Evolutionary conservation across 2,329 filamentous ascomycete species (phyloP).

Genomic region (Talaromyces marneffei): DNA sequence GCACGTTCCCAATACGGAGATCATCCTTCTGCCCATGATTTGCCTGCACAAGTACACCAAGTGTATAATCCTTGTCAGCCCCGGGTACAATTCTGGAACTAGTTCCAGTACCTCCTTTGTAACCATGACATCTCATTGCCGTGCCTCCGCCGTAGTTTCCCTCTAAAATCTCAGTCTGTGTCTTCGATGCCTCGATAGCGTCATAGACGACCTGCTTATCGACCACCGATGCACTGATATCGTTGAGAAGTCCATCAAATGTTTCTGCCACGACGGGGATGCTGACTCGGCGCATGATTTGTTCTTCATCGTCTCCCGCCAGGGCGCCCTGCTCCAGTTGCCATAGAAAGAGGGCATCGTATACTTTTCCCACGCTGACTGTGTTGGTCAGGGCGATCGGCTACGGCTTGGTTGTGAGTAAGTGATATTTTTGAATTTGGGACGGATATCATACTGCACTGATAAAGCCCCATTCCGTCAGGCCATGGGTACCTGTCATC

Average conservation of each 20-base stretch:
- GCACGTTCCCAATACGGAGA: background rate
- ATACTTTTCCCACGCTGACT: slow-evolving; percentile 6
- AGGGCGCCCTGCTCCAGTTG: background rate
- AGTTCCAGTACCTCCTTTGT: slow-evolving; percentile 10
- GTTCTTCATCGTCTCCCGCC: background rate
- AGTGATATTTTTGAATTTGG: background rate
- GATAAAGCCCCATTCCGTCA: slow-evolving; percentile 2
- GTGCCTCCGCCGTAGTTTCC: slow-evolving; percentile 7
- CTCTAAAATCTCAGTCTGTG: background rate
- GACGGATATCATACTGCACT: background rate
- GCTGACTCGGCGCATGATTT: slow-evolving; percentile 1
- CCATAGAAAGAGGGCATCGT: slow-evolving; percentile 7
- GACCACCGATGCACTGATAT: background rate
- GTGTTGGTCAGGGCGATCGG: slow-evolving; percentile 7
- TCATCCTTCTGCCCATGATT: background rate
- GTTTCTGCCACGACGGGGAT: slow-evolving; percentile 9
- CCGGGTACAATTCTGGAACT: slow-evolving; percentile 1
- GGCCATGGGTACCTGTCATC: background rate
- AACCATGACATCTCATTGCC: slow-evolving; percentile 8
- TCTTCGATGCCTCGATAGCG: slow-evolving; percentile 6
- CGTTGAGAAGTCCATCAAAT: background rate
- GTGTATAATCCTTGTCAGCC: background rate
- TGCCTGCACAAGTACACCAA: background rate
- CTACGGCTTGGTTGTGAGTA: background rate
- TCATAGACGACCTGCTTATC: slow-evolving; percentile 4